A percentile compares a stretch with the other conserved stretches of the same genome.
Evolutionary conservation across 176 grass and related monocot species (phyloP).

Genomic region (Zoysia pacifica): DNA sequence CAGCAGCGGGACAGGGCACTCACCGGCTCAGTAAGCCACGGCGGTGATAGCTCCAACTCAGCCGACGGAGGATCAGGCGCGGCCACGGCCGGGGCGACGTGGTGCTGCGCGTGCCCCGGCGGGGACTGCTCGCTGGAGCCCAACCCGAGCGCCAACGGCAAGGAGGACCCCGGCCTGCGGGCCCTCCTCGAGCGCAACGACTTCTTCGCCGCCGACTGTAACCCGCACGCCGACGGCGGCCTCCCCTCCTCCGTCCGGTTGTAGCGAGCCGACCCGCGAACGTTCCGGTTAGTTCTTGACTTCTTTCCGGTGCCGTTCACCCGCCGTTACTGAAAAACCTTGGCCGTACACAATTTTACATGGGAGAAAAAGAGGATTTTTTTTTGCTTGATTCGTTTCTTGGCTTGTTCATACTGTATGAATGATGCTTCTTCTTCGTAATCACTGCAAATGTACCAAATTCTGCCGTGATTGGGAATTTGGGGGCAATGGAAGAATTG

Average conservation of each 20-base stretch:
- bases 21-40: neutral
- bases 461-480: neutral
- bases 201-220: conserved; percentile 57
- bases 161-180: conserved; percentile 47
- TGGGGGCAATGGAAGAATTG: conserved; percentile 10
- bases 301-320: neutral
- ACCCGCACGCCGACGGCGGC: conserved; percentile 35
- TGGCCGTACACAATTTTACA: conserved; percentile 13
- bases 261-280: too few relatives aligned
- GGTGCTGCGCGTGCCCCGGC: conserved; percentile 52
- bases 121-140: conserved; percentile 51
- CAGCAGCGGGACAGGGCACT: conserved; percentile 3
- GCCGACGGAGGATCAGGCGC: neutral
- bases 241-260: too few relatives aligned
- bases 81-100: neutral
- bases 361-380: neutral
- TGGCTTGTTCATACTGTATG: neutral
- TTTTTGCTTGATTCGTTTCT: neutral
- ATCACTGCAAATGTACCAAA: neutral
- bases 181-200: conserved; percentile 52
- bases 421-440: neutral
- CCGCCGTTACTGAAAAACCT: neutral
- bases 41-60: neutral
- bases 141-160: conserved; percentile 57
- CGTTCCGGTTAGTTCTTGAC: too few relatives aligned